Base-by-base conservation (phyloP, 2,329 filamentous ascomycete species). In the Pseudopithomyces chartarum region DNA sequence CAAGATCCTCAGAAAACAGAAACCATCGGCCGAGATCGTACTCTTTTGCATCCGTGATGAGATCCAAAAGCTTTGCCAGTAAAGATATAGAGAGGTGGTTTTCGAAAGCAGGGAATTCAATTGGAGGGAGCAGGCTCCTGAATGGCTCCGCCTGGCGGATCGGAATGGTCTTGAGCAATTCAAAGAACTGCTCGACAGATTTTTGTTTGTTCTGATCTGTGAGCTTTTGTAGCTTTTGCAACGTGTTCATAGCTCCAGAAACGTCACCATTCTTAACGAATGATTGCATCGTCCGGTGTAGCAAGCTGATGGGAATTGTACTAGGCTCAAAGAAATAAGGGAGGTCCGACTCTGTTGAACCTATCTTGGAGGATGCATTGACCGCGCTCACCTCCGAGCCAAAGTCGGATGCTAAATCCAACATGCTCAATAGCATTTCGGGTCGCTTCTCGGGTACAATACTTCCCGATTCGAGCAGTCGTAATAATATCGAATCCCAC, bases 1-100 rank as follows among this genome's bases (percentile, higher is more conserved):
- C 83, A 13, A 83, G 60, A 59, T 84, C 83, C 10, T 78, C 64
- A 0, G 79, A 80, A 53, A 80, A 79, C 1, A 87, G 70, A 12
- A 87, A 70, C 80, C 81, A 85, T 32, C 79, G 75, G 3, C 81
- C 84, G 52, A 87, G 75, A 15, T 80, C 77, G 56, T 78, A 82
- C 7, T 78, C 69, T 49, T 77, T 76, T 13, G 79, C 73, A 19
- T 79, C 73, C 0, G 79, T 82, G 20, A 79, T 73, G 26, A 85
- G 62, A 56, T 85, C 81, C 20, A 87, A 72, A 22, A 87, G 68
- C 20, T 76, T 74, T 2, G 80, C 82, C 42, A 86, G 71, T 2
- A 82, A 76, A 6, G 76, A 67, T 10, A 76, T 64, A 2, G 84
- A 82, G 17, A 86, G 59, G 63, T 79, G 71, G 67, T 73, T 62